These are phyloP conservation scores for Colletotrichum cereale DNA, from an alignment of 2,329 filamentous ascomycete species.

Conservation along the genomic window DNA sequence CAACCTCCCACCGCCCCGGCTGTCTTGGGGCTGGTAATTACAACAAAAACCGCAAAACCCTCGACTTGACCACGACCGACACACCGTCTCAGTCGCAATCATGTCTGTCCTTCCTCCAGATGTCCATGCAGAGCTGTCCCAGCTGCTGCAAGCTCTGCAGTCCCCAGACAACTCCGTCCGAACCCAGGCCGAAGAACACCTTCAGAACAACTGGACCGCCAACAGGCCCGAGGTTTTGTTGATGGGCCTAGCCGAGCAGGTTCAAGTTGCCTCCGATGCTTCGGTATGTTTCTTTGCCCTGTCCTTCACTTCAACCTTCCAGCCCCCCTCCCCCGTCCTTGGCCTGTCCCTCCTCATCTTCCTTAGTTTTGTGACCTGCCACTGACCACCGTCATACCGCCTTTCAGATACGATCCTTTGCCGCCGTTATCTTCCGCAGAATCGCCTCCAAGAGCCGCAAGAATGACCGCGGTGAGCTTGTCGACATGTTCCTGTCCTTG, in stretches of 20 bases:
- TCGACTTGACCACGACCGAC: constrained; percentile 12
- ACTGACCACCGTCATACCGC: constrained; percentile 13
- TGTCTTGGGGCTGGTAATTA: constrained; percentile 37
- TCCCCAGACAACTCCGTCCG: constrained; percentile 89
- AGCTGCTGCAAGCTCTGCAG: constrained; percentile 90
- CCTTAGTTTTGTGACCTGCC: constrained; percentile 9
- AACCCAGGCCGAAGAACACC: constrained; percentile 87
- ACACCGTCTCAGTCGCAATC: constrained; percentile 41
- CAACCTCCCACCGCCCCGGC: constrained; percentile 34
- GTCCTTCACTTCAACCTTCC: constrained; percentile 15
- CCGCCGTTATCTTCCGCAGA: constrained; percentile 92
- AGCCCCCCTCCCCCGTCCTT: not conserved
- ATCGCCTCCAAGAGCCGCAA: constrained; percentile 93
- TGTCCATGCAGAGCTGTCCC: constrained; percentile 84
- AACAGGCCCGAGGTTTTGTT: constrained; percentile 87
- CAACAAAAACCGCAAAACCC: constrained; percentile 10
- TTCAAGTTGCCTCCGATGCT: constrained; percentile 80
- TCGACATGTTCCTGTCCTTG: constrained; percentile 89
- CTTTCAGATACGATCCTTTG: constrained; percentile 84
- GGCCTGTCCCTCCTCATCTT: not conserved
- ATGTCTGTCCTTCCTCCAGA: constrained; percentile 92
- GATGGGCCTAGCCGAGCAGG: constrained; percentile 95
- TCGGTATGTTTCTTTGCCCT: constrained; percentile 63
- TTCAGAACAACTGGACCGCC: constrained; percentile 90
- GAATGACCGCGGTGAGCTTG: constrained; percentile 75